These are phyloP conservation scores for Conticribra guillardii DNA, from an alignment of 108 stramenopile genomes.

Conservation along the genomic window DNA sequence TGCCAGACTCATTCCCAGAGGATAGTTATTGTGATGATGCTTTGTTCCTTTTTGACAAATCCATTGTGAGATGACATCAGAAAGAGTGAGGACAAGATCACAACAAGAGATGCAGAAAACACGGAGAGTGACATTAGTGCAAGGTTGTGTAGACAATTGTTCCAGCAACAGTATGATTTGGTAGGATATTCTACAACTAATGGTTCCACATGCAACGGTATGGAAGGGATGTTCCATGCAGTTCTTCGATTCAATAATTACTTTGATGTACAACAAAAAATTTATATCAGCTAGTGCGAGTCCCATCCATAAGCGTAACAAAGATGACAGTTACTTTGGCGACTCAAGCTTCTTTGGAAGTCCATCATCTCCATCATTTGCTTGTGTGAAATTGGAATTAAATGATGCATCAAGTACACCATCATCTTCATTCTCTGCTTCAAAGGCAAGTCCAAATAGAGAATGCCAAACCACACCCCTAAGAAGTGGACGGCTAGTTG, in stretches of 20 bases:
- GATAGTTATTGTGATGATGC: constrained; percentile 17
- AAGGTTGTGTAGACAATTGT: no score
- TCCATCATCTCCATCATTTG: constrained; percentile 7
- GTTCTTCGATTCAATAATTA: constrained; percentile 33
- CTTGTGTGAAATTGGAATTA: not conserved
- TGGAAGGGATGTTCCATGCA: constrained; percentile 36
- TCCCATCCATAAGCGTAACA: no score
- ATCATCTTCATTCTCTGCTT: not conserved
- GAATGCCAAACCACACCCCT: constrained; percentile 1
- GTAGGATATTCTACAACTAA: constrained; percentile 11
- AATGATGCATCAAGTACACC: not conserved
- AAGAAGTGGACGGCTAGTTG: not conserved
- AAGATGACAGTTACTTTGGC: constrained; percentile 14
- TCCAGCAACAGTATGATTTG: no score
- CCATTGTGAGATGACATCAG: constrained; percentile 32
- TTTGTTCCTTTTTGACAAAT: constrained; percentile 35
- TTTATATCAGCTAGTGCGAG: no score
- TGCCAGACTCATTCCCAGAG: constrained; percentile 21
- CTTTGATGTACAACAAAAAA: constrained; percentile 18
- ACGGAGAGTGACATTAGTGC: no score
- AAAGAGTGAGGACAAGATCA: constrained; percentile 5
- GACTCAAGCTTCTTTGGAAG: constrained; percentile 5
- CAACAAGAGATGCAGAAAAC: not conserved
- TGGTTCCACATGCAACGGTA: constrained; percentile 15
- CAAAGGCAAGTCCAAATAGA: not conserved